These are phyloP conservation scores for Fusarium armeniacum DNA, from an alignment of 2,329 filamentous ascomycete species.

Conservation along the genomic window DNA sequence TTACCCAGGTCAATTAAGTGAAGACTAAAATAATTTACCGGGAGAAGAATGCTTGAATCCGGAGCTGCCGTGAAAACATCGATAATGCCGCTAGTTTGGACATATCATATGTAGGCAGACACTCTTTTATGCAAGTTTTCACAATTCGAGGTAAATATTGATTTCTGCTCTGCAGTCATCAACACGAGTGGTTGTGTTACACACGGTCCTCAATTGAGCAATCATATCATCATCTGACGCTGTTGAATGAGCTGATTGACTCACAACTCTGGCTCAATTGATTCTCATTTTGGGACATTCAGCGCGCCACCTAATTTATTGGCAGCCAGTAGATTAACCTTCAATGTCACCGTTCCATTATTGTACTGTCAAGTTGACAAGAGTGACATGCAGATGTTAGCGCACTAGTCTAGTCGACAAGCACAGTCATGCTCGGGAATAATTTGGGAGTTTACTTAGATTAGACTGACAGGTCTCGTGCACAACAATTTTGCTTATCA, in stretches of 20 bases:
- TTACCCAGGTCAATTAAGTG: not conserved
- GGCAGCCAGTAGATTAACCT: not conserved
- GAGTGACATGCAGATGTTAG: not conserved
- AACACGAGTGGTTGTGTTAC: not conserved
- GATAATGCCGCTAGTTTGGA: not conserved
- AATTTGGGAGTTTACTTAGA: too few species aligned
- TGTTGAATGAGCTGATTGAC: not conserved
- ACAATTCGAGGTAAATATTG: constrained; percentile 6
- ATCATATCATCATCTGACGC: not conserved
- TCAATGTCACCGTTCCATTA: not conserved
- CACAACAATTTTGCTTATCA: rapidly evolving
- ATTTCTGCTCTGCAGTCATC: not conserved
- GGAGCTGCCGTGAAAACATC: too few species aligned
- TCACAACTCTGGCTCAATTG: not conserved
- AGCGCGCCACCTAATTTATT: not conserved
- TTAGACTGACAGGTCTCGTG: rapidly evolving
- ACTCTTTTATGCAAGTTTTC: constrained; percentile 1
- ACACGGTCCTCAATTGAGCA: not conserved
- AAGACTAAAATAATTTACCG: not conserved
- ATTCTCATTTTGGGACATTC: not conserved
- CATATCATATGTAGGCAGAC: too few species aligned
- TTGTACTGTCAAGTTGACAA: not conserved
- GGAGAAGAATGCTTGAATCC: not conserved
- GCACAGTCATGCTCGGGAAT: not conserved
- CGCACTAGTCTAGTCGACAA: rapidly evolving